Base-by-base conservation (phyloP, 805 yeast genomes). In the Candida silvatica region DNA sequence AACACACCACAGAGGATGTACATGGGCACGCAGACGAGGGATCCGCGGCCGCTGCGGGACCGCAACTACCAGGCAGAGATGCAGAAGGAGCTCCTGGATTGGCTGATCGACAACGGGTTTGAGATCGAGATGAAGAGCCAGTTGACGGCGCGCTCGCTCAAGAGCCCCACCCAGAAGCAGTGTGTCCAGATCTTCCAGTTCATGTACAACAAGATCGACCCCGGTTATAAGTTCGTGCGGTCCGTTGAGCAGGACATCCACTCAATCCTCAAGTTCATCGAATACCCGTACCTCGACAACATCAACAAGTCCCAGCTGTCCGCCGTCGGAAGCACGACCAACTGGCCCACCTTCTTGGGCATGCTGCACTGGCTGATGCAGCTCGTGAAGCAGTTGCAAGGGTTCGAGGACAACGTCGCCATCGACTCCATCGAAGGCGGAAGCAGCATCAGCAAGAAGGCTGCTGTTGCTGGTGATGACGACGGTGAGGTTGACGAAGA, bases 241-340 rank as follows among this genome's bases (percentile, higher is more conserved):
- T 66, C 83, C 12, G 69, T 82, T 23, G 95, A 86, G 42, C 67
- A 72, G 32, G 96, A 87, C 42, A 81, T 86, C 3, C 80, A 77
- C 41, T 67, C 71, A 15, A 59, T 84, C 15, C 59, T 87, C 46
- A 79, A 74, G 49, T 66, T 66, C 25, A 54, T 86, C 40, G 73
- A 72, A 32, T 87, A 87, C 48, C 96, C 97, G 2, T 85, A 80
- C 52, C 56, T 85, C 38, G 94, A 82, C 27, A 64, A 83, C 0
- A 77, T 88, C 27, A 83, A 80, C 54, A 79, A 87, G 49, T 80
- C 92, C 1, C 94, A 85, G 51, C 78, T 87, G 26, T 75, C 87
- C 26, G 95, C 95, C 0, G 95, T 85, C 9, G 95, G 95, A 5
- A 94, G 95, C 3, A n/a, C n/a, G n/a, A 77, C 80, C 32, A 77